Base-by-base conservation (phyloP, 768 basidiomycete genomes). In the Collybia nuda region DNA sequence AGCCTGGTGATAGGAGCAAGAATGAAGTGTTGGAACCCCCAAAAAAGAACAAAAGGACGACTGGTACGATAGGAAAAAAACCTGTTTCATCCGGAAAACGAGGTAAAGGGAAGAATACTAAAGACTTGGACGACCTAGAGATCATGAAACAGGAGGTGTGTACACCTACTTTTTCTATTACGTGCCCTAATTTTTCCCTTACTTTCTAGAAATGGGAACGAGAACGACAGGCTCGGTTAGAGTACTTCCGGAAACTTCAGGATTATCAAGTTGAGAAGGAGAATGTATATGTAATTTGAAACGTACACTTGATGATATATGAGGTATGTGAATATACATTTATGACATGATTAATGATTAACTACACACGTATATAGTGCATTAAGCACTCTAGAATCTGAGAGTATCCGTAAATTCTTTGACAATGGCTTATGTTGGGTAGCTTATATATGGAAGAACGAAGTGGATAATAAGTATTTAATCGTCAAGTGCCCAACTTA, bases 271-370 rank as follows among this genome's bases (percentile, higher is more conserved):
- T 84, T 32, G 75, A 75, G 55, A 79, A 78, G 48, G 82, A 84
- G 59, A 78, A 81, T 45, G 79, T 83, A 35, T 83, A 80, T 62
- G 68, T 84, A 43, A 70, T 84, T 48, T 82, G 69, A 80, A 37
- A 43, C n/a, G 14, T 6, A 11, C 6, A 2, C 6, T 15, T 22
- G 42, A 40, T 17, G 39, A 3, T 32, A 11, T 32, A 4, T 26
- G 24, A 3, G 32, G 26, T 4, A 23, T 41, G 32, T 50, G 22
- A 44, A 36, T 44, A 36, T 44, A 38, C 22, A 21, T 40, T 21
- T 39, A 51, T 44, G 36, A 15, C n/a, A n/a, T n/a, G n/a, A n/a
- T n/a, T 29, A 15, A 2, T 44, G 17, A 50, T 17, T 50, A 35
- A 1, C 5, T 36, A 24, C 7, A 17, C 23, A 44, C 23, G 18